Evolutionary conservation across 208 protist species (phyloP).

Genomic region (Leptomonas pyrrhocoris): DNA sequence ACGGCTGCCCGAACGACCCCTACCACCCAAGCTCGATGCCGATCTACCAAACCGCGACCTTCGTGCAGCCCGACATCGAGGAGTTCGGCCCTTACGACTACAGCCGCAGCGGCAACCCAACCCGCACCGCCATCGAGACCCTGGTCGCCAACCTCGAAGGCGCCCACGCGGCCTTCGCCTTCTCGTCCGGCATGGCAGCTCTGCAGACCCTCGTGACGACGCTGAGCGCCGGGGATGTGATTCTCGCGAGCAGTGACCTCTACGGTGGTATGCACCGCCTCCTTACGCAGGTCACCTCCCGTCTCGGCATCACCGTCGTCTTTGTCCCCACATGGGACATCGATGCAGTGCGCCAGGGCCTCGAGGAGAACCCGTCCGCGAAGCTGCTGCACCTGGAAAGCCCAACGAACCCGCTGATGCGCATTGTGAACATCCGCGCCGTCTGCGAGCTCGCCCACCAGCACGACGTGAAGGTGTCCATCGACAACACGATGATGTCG

Average conservation of each 20-base stretch:
- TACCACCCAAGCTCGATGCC: slow-evolving; percentile 89
- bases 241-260: slow-evolving; percentile 89
- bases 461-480: slow-evolving; percentile 79
- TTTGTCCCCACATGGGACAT: slow-evolving; percentile 91
- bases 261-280: slow-evolving; percentile 95
- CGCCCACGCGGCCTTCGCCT: slow-evolving; percentile 89
- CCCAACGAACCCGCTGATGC: slow-evolving; percentile 95
- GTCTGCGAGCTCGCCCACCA: slow-evolving; percentile 79
- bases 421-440: slow-evolving; percentile 87
- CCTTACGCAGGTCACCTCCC: slow-evolving; percentile 77
- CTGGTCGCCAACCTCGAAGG: slow-evolving; percentile 91
- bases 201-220: slow-evolving; percentile 86
- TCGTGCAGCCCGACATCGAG: slow-evolving; percentile 86
- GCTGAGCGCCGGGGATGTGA: slow-evolving; percentile 72
- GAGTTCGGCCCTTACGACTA: slow-evolving; percentile 93
- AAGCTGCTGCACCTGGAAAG: slow-evolving; percentile 95
- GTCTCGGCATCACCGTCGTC: slow-evolving; percentile 73
- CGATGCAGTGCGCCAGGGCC: slow-evolving; percentile 46
- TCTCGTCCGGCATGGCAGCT: slow-evolving; percentile 88
- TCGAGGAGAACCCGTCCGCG: slow-evolving; percentile 41
- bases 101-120: slow-evolving; percentile 94
- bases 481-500: slow-evolving; percentile 97
- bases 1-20: slow-evolving; percentile 88
- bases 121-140: slow-evolving; percentile 89
- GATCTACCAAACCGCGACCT: slow-evolving; percentile 93